Percentiles rank a stretch among this genome's conserved stretches.
These are phyloP conservation scores for Bocquillonia castaneifolia DNA, from an alignment of 441 rosid genomes.

Conservation along the genomic window DNA sequence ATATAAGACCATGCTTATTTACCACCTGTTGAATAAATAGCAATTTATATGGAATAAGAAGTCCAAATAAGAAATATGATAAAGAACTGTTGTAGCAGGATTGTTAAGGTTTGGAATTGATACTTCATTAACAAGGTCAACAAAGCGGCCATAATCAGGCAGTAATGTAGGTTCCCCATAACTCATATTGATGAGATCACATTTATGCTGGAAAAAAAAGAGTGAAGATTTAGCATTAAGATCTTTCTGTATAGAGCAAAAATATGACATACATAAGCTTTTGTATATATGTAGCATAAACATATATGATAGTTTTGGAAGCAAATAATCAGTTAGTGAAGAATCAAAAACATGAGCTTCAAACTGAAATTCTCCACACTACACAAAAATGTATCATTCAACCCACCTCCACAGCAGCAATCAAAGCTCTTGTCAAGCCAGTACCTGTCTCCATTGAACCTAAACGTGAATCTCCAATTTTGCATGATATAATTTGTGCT, in stretches of 20 bases:
- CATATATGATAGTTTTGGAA: neutral
- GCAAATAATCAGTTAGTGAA: neutral
- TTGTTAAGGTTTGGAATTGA: conserved; percentile 25
- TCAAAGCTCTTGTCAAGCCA: conserved; percentile 88
- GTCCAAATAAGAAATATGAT: conserved; percentile 5
- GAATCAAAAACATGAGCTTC: neutral
- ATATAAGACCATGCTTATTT: conserved; percentile 76
- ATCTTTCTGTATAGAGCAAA: neutral
- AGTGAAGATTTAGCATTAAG: neutral
- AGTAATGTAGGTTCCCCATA: conserved; percentile 80
- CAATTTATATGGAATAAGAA: conserved; percentile 1
- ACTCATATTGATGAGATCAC: conserved; percentile 99
- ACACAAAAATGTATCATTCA: neutral
- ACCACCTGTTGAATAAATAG: conserved; percentile 52
- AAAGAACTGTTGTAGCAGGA: conserved; percentile 16
- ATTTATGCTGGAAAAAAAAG: conserved; percentile 69
- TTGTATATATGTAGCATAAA: neutral
- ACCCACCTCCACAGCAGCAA: conserved; percentile 90
- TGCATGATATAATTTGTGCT: conserved; percentile 92
- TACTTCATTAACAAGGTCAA: conserved; percentile 95
- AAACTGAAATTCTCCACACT: neutral
- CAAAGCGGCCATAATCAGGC: conserved; percentile 97
- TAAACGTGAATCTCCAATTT: conserved; percentile 92
- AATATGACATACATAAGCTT: neutral
- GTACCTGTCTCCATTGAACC: conserved; percentile 99